These are phyloP conservation scores for Sugiyamaella valdiviana DNA, from an alignment of 805 yeast species.

Conservation along the genomic window DNA sequence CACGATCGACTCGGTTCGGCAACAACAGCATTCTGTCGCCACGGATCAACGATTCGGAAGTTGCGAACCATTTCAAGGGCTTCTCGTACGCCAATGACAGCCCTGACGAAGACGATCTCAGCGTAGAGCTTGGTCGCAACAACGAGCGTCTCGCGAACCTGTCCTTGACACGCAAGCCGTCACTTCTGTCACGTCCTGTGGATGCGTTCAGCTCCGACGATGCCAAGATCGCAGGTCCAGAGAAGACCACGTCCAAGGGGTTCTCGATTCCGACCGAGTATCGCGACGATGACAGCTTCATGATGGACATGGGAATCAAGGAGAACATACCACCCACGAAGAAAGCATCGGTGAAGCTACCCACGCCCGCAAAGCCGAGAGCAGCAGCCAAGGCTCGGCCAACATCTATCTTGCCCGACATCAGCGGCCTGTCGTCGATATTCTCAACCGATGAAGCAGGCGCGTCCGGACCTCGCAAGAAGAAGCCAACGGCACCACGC, in stretches of 20 bases:
- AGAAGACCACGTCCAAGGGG: background rate
- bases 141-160: background rate
- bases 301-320: conserved; percentile 3
- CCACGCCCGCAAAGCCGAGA: background rate
- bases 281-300: conserved; percentile 17
- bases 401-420: conserved; percentile 11
- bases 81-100: conserved; percentile 10
- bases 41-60: conserved; percentile 7
- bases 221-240: background rate
- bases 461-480: conserved; percentile 2
- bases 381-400: background rate
- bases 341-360: background rate
- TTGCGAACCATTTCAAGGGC: conserved; percentile 11
- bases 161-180: background rate
- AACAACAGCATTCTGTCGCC: conserved; percentile 13
- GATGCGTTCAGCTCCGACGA: conserved; percentile 2
- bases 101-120: conserved; percentile 5
- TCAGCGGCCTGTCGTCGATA: conserved; percentile 18
- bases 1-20: too few relatives aligned
- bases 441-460: conserved; percentile 14
- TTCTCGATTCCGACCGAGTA: conserved; percentile 17
- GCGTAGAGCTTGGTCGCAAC: conserved; percentile 11
- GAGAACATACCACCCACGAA: conserved; percentile 1
- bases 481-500: background rate
- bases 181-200: background rate